Base-by-base conservation (phyloP, 768 basidiomycete genomes). In the Tricholoma sp. region DNA sequence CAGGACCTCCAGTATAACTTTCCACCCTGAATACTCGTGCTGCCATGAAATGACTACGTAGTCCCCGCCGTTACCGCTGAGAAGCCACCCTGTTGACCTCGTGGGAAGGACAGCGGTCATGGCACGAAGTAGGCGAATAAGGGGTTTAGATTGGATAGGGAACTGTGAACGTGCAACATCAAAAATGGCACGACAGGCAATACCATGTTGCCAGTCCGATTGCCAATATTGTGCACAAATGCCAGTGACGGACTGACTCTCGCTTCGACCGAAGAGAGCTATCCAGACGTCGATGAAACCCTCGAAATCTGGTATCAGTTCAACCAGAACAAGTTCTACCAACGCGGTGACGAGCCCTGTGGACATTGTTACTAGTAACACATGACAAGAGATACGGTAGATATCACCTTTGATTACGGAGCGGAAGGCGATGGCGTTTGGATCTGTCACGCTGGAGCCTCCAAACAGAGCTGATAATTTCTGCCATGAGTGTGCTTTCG, bases 221-320 rank as follows among this genome's bases (percentile, higher is more conserved):
- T 84, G 77, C 93, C 94, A 98, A 68, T 84, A 95, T 61, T 94
- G 91, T 5, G 79, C 74, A 60, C 87, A 89, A 57, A 96, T 84
- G 2, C 81, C 82, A 10, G 80, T 75, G 24, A 89, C 77, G 29
- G 89, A 82, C 66, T 66, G 73, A 68, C 74, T 84, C 61, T 83
- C 86, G 61, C 88, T 89, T 24, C 88, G 80, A 6, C 91, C 91
- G 56, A 88, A 91, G 13, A 96, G 74, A 0, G 85, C 81, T 50
- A 88, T 80, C 88, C 91, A 92, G 8, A 89, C 82, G 53, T 91
- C 83, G 37, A 89, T 75, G 6, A 94, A 75, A 1, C 72, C 74
- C 10, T 87, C 82, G 58, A 89, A 89, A 57, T 91, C 84, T 0
- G 86, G 83, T 33, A 95, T 81, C n/a, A 82, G 73, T 65, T 94